Evolutionary conservation across 805 yeast genomes (phyloP).

Genomic region (Teunomyces tritomae): DNA sequence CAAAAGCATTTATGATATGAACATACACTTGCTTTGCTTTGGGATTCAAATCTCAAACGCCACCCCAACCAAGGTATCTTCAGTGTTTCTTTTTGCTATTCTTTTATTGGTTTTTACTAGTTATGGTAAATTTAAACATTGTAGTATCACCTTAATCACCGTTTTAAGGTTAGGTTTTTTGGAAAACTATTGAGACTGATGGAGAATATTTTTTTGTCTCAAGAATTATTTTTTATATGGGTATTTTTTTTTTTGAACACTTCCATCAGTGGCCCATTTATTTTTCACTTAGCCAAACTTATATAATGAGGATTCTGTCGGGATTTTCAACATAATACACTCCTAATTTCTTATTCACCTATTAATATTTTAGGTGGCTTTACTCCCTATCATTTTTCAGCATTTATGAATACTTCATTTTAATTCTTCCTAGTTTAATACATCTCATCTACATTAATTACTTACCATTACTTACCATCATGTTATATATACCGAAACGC

Average conservation of each 20-base stretch:
- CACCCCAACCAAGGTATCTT: too few species aligned
- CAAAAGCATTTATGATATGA: neutral
- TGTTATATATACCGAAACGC: slow-evolving; percentile 1
- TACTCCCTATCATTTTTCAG: neutral
- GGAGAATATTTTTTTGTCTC: neutral
- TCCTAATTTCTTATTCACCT: neutral
- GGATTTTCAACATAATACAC: neutral
- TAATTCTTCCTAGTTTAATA: slow-evolving; percentile 1
- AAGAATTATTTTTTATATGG: neutral
- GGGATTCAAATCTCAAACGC: neutral
- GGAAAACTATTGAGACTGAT: neutral
- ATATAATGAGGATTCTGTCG: neutral
- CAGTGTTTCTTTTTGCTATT: too few species aligned
- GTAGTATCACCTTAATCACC: neutral
- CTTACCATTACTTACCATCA: neutral
- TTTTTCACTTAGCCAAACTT: neutral
- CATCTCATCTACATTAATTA: neutral
- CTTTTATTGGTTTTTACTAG: too few species aligned
- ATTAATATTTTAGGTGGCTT: neutral
- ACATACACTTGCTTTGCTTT: neutral
- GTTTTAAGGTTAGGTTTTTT: neutral
- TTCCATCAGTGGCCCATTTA: slow-evolving; percentile 1
- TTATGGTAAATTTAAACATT: too few species aligned
- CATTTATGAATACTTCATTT: neutral
- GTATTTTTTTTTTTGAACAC: neutral